A percentile compares a stretch with the other conserved stretches of the same genome.
These are phyloP conservation scores for Penicillium frequentans DNA, from an alignment of 2,329 filamentous ascomycete species.

Conservation along the genomic window DNA sequence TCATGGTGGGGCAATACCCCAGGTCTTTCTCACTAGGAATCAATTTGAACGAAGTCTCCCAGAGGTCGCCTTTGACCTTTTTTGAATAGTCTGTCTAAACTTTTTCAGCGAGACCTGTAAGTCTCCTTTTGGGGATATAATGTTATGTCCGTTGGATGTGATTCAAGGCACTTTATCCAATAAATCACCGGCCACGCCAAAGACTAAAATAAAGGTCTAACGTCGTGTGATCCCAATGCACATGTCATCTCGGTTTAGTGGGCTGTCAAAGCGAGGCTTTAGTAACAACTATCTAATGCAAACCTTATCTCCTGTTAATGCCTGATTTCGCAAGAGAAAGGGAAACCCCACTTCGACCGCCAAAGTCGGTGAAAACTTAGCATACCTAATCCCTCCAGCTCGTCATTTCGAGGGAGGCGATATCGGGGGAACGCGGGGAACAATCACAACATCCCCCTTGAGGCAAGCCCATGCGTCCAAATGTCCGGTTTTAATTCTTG, in stretches of 20 bases:
- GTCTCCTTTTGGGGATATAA: too few species aligned
- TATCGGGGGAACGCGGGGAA: conserved; percentile 20
- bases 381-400: background rate
- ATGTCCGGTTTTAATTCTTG: background rate
- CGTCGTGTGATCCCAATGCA: background rate
- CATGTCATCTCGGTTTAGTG: background rate
- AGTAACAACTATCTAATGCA: background rate
- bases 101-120: too few species aligned
- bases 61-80: too few species aligned
- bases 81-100: too few species aligned
- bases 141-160: too few species aligned
- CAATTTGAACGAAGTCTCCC: too few species aligned
- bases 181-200: too few species aligned
- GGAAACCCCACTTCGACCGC: conserved; percentile 8
- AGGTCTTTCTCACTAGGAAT: too few species aligned
- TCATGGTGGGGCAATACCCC: too few species aligned
- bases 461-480: conserved; percentile 18
- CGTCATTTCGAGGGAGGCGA: too few species aligned
- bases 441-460: conserved; percentile 11
- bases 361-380: background rate
- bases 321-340: conserved; percentile 7
- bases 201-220: background rate
- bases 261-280: background rate
- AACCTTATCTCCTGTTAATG: conserved; percentile 8
- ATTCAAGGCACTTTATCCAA: too few species aligned